These are phyloP conservation scores for Pythium dissimile DNA, from an alignment of 352 stramenopile genomes.

Conservation along the genomic window DNA sequence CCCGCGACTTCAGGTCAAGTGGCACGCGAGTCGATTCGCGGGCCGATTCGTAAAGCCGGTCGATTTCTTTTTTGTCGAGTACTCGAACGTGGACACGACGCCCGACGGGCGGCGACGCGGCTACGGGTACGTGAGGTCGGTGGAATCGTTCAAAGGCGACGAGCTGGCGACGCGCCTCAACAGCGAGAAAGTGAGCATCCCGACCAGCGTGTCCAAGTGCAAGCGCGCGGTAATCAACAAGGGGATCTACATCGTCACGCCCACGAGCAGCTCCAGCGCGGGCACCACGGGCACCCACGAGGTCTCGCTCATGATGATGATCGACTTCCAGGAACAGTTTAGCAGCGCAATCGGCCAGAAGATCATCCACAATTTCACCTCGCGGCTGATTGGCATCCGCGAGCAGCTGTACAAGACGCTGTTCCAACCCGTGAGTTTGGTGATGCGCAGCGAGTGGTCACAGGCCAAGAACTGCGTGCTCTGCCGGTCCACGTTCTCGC, in stretches of 20 bases:
- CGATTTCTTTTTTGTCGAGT: conserved; percentile 88
- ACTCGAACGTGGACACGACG: conserved; percentile 73
- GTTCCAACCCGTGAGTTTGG: conserved; percentile 63
- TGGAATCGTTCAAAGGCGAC: conserved; percentile 82
- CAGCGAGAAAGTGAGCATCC: conserved; percentile 61
- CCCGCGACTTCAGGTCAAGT: conserved; percentile 78
- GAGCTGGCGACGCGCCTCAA: conserved; percentile 65
- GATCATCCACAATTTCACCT: conserved; percentile 78
- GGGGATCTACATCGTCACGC: conserved; percentile 65
- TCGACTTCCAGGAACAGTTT: conserved; percentile 86
- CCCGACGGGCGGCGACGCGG: conserved; percentile 57
- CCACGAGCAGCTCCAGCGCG: conserved; percentile 20
- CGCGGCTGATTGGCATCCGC: conserved; percentile 73
- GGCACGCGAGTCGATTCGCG: conserved; percentile 80
- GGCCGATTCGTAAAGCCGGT: conserved; percentile 79
- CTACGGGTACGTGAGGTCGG: conserved; percentile 75
- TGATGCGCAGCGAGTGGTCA: conserved; percentile 57
- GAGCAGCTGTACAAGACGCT: conserved; percentile 84
- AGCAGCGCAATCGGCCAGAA: conserved; percentile 46
- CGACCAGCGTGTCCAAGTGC: conserved; percentile 79
- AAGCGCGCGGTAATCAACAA: conserved; percentile 85
- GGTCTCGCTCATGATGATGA: conserved; percentile 82
- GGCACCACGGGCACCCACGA: conserved; percentile 53
- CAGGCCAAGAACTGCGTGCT: conserved; percentile 59
- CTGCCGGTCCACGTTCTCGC: conserved; percentile 64